phyloP scores from a whole-genome alignment of 306 rosid species.

The Cicer cuneatum region DNA sequence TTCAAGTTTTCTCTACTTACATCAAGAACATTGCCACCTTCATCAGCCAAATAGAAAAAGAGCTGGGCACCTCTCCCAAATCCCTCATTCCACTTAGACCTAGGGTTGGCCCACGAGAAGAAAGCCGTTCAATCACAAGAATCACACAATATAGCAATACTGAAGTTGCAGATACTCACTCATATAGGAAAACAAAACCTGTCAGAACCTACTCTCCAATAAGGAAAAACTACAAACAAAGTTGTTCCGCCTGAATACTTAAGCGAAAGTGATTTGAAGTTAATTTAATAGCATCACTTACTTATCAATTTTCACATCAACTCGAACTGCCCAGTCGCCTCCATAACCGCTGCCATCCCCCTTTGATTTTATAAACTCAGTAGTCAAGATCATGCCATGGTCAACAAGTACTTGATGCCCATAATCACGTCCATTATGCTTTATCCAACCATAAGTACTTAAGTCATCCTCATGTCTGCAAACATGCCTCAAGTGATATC shows the following conservation, averaged over 20 bases:
- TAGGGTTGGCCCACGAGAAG: conserved; percentile 52
- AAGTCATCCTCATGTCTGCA: conserved; percentile 84
- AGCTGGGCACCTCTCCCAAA: conserved; percentile 63
- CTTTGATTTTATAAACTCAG: conserved; percentile 84
- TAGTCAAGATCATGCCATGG: conserved; percentile 69
- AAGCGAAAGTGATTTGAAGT: not conserved
- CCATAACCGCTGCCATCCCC: conserved; percentile 85
- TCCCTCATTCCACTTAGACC: conserved; percentile 63
- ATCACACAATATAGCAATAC: conserved; percentile 8
- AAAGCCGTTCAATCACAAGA: conserved; percentile 21
- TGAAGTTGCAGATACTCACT: conserved; percentile 20
- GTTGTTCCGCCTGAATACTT: conserved; percentile 24
- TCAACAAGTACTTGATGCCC: conserved; percentile 85
- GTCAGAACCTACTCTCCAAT: conserved; percentile 11
- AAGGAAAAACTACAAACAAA: conserved; percentile 28
- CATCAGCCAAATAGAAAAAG: conserved; percentile 96
- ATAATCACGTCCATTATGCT: conserved; percentile 83
- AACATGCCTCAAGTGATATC: conserved; percentile 58
- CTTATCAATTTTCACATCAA: conserved; percentile 64
- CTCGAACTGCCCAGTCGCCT: conserved; percentile 91
- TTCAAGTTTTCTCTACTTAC: conserved; percentile 59
- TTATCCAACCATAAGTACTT: conserved; percentile 82
- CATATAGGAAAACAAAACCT: conserved; percentile 21
- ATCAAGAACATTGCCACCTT: conserved; percentile 68
- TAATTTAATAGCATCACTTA: conserved; percentile 50